phyloP scores from a whole-genome alignment of 345 rosid genomes.

The Syzygium aqueum region DNA sequence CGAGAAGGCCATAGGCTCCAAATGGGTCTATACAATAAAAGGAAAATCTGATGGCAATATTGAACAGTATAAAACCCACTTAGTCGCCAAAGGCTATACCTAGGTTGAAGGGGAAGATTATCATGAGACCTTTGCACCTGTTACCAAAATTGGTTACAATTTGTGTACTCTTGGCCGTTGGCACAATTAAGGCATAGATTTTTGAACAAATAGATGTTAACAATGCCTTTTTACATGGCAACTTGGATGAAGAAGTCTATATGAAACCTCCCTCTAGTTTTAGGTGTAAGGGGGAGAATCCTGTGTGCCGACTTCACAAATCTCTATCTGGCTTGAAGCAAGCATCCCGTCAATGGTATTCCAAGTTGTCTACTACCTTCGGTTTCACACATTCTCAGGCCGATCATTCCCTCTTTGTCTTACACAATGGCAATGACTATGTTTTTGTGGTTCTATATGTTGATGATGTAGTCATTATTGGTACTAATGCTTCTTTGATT shows the following conservation, averaged over 20 bases:
- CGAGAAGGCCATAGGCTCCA: not conserved
- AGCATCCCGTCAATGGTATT: not conserved
- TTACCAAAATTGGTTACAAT: not conserved
- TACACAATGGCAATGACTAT: not conserved
- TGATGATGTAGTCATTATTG: not conserved
- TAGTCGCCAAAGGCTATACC: not conserved
- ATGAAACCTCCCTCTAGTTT: not conserved
- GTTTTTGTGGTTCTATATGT: not conserved
- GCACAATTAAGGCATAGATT: not conserved
- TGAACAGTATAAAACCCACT: not conserved
- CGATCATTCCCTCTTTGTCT: not conserved
- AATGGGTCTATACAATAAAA: not conserved
- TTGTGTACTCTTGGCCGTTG: not conserved
- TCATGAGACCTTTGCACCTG: not conserved
- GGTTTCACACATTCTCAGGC: not conserved
- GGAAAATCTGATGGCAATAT: not conserved
- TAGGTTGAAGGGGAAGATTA: not conserved
- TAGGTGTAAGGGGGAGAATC: not conserved
- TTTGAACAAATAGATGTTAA: not conserved
- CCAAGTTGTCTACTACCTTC: not conserved
- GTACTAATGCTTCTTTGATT: not conserved
- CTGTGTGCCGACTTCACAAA: not conserved
- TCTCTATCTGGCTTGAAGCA: not conserved
- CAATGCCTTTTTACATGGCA: not conserved
- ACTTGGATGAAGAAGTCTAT: not conserved